Percentiles rank a stretch among this genome's conserved stretches.
These are phyloP conservation scores for Aspergillus pseudoviridinutans DNA, from an alignment of 2,329 filamentous ascomycete genomes.

Conservation along the genomic window DNA sequence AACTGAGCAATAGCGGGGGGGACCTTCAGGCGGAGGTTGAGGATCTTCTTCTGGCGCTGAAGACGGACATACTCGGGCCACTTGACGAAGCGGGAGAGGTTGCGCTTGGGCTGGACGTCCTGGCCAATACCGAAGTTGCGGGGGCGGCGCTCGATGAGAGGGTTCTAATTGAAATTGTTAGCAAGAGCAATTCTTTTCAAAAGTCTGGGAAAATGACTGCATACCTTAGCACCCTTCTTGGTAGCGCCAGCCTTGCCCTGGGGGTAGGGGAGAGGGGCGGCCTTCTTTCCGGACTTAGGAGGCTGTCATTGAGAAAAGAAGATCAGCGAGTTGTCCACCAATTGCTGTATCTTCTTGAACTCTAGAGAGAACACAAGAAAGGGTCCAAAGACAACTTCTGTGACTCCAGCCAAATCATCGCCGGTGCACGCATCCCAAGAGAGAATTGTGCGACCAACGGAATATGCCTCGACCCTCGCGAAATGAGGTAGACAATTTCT, in stretches of 20 bases:
- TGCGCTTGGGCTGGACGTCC: conserved; percentile 95
- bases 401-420: conserved; percentile 55
- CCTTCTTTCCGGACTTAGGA: conserved; percentile 97
- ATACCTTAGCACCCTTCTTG: conserved; percentile 97
- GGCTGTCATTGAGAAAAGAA: conserved; percentile 99
- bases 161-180: conserved; percentile 63
- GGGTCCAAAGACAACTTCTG: conserved; percentile 50
- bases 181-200: background rate
- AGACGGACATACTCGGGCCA: conserved; percentile 99
- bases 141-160: conserved; percentile 95
- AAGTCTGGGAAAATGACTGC: conserved; percentile 25
- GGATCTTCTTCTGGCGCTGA: conserved; percentile 91
- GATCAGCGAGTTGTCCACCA: conserved; percentile 80
- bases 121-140: conserved; percentile 99
- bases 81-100: conserved; percentile 97
- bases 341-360: conserved; percentile 74
- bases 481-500: conserved; percentile 24
- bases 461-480: conserved; percentile 33
- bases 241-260: conserved; percentile 78
- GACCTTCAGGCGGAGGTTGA: conserved; percentile 98
- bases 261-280: conserved; percentile 93
- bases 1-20: conserved; percentile 97
- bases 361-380: conserved; percentile 70
- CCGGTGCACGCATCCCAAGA: conserved; percentile 29
- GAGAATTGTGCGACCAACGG: conserved; percentile 32